These are phyloP conservation scores for Suhomyces sp. DNA, from an alignment of 805 yeast species.

Conservation along the genomic window DNA sequence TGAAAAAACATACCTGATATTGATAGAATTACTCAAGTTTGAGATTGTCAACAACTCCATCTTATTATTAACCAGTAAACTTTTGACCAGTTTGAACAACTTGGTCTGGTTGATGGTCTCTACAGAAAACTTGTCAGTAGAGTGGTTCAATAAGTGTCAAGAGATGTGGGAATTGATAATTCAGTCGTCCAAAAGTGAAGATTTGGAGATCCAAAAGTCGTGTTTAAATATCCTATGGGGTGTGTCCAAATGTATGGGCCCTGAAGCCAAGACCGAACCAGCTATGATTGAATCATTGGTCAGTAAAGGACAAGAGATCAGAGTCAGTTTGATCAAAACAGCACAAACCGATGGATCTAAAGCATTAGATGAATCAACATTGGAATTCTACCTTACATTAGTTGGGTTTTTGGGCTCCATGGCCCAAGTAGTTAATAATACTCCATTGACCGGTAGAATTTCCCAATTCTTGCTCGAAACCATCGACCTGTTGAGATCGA, in stretches of 20 bases:
- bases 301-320: conserved; percentile 16
- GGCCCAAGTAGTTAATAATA: conserved; percentile 45
- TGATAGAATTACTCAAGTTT: conserved; percentile 40
- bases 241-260: conserved; percentile 34
- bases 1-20: conserved; percentile 20
- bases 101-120: conserved; percentile 55
- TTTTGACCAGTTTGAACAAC: conserved; percentile 69
- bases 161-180: conserved; percentile 30
- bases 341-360: background rate
- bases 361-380: conserved; percentile 3
- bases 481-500: conserved; percentile 8
- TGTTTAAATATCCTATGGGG: conserved; percentile 40
- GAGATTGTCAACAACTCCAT: conserved; percentile 25
- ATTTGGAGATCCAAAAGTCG: conserved; percentile 27
- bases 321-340: background rate
- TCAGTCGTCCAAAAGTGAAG: conserved; percentile 8
- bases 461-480: conserved; percentile 28
- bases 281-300: conserved; percentile 26
- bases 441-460: conserved; percentile 43
- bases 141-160: conserved; percentile 35
- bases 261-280: conserved; percentile 20
- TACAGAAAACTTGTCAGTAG: conserved; percentile 27
- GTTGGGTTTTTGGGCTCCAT: conserved; percentile 54
- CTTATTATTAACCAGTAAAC: conserved; percentile 48
- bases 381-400: conserved; percentile 26